Percentiles rank a stretch among this genome's conserved stretches.
Evolutionary conservation across 2,329 filamentous ascomycete species (phyloP).

Genomic region (Claviceps purpurea): DNA sequence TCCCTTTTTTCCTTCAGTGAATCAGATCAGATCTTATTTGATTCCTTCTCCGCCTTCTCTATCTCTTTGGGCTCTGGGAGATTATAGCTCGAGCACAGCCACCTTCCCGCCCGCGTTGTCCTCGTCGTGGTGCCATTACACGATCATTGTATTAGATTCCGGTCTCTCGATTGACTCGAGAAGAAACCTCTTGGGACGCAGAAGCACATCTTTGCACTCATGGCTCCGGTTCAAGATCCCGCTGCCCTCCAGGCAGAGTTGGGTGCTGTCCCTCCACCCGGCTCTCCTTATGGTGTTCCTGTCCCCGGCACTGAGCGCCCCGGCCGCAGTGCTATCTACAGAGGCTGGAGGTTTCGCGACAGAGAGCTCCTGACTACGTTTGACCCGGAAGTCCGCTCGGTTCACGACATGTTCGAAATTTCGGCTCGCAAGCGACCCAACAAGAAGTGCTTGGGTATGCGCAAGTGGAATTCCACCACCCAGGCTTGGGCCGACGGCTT

Average conservation of each 20-base stretch:
- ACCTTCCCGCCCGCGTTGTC: too few relatives aligned
- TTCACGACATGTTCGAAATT: slow-evolving; percentile 70
- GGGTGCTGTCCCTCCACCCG: slow-evolving; percentile 51
- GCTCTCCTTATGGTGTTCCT: slow-evolving; percentile 64
- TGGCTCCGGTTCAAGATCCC: slow-evolving; percentile 20
- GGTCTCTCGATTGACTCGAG: slow-evolving; percentile 2
- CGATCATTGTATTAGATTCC: background rate
- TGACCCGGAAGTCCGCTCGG: slow-evolving; percentile 57
- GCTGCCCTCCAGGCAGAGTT: slow-evolving; percentile 38
- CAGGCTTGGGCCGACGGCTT: slow-evolving; percentile 64
- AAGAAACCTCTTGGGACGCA: background rate
- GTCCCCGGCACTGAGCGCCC: slow-evolving; percentile 62
- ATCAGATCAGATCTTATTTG: background rate
- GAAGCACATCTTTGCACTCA: slow-evolving; percentile 5
- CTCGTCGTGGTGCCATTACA: too few relatives aligned
- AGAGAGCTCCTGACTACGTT: slow-evolving; percentile 56
- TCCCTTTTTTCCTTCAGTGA: background rate
- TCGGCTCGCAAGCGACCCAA: slow-evolving; percentile 49
- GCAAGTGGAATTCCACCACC: slow-evolving; percentile 62
- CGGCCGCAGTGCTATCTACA: slow-evolving; percentile 64
- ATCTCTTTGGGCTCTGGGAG: too few relatives aligned
- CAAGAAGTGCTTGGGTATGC: slow-evolving; percentile 63
- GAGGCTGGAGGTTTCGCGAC: slow-evolving; percentile 68
- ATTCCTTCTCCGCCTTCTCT: background rate
- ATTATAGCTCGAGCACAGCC: too few relatives aligned